Evolutionary conservation across 306 rosid genomes (phyloP), one percentile per base, ranked within the genome.

Genomic region (Mucuna pruriens): DNA sequence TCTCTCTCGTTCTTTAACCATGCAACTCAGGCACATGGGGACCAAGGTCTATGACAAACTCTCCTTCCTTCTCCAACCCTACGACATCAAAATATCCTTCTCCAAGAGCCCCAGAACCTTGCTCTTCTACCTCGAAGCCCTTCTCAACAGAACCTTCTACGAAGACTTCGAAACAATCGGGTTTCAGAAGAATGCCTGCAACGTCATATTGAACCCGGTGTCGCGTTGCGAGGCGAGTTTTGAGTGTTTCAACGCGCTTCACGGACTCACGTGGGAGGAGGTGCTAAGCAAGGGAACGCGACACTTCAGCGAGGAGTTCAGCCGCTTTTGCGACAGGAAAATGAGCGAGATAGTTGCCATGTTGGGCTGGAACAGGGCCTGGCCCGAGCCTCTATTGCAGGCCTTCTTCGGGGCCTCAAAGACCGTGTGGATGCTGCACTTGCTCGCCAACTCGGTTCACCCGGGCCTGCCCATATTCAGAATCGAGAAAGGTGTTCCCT

Each of bases 311-410:
- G 97, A 92, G 52, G 99, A 96, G 1, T 96, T 93, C 63, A 96
- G 99, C 78, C 74, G 91, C 45, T 96, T 96, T 52, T 96, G 99
- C 40, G 99, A 96, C 20, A 77, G 97, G 79, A 96, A 96, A 76
- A 96, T 96, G 99, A 96, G 99, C 52, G 98, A 93, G 54, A 93
- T 96, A 26, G 97, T 96, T 2, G 91, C 91, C 0, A 88, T 92
- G 94, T 78, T 96, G 73, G 94, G 97, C 6, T 96, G 99, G 99
- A 96, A 93, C 77, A 85, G 98, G 29, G 97, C 98, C 1, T 96
- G 99, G 99, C 94, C 99, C 0, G 99, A 96, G 80, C 89, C 97
- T 17, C 38, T 96, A 7, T 79, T 96, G 85, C 98, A 96, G 75
- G 97, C 98, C 0, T 96, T 96, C 73, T 96, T 96, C 23, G 90